Evolutionary conservation across 441 rosid species (phyloP), one percentile per base, ranked within the genome.

Genomic region (Gossypium schwendimanii): DNA sequence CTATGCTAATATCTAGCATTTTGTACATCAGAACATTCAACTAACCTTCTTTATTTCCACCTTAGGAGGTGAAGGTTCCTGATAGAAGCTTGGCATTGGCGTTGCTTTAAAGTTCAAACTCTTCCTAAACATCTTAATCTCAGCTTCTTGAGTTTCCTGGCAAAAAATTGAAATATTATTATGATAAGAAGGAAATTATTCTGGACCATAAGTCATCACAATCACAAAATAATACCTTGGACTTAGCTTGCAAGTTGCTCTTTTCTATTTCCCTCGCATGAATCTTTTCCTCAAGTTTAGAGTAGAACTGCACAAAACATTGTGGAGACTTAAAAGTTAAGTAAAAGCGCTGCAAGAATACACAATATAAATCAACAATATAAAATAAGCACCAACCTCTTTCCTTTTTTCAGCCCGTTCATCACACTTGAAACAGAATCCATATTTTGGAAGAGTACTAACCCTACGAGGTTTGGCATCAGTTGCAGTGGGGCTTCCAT

Each of bases 11-110:
- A 7, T 49, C 45, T 10, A 49, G 15, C 8, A 8, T 50, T 49
- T 28, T 50, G 28, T 7, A 49, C 59, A 26, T 15, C 60, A 26
- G 44, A 52, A 49, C 8, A 67, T 67, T 67, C 71, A 68, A 26
- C 58, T 75, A 74, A 84, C 99, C 97, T 95, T 95, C 85, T 93
- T 95, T 65, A 95, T 81, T 87, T 93, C 98, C 49, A 78, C 73
- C 86, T 89, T 95, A 59, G 92, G 86, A 28, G 98, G 96, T 55
- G 86, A 76, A 83, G 99, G 99, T 78, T 93, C 99, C 83, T 91
- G 98, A 76, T 95, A 96, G 88, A 96, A 96, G 83, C 82, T 89
- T 17, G 99, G 98, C 98, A 96, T 90, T 8, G 98, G 98, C 49
- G 97, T 93, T 67, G 99, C 99, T 84, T 90, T 96, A 79, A 96